Evolutionary conservation across 1,284 basidiomycete species (phyloP), one percentile per base, ranked within the genome.

Genomic region (Ceratobasidium theobromae): DNA sequence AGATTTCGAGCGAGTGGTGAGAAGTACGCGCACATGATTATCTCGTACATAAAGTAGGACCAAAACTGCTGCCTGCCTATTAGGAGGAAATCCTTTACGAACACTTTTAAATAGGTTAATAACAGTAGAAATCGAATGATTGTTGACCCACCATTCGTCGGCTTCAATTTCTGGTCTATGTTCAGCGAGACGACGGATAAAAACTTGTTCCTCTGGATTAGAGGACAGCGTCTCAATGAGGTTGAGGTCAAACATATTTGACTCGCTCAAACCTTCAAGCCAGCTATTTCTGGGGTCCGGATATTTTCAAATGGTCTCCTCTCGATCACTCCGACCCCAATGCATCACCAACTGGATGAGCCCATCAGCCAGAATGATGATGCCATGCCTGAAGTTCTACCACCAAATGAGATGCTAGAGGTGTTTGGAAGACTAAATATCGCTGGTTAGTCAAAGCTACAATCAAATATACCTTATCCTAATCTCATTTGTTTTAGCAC

Each of bases 1-100:
- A 4, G 80, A 77, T 76, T 89, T 91, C 1, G 91, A 89, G 8
- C 92, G 82, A 1, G 91, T 94, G 0, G 92, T 94, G 52, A 95
- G 78, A 16, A 94, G 78, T 1, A 94, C 91, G 6, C 86, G 83
- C 2, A 94, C 77, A 52, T 82, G 75, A 11, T 82, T 86, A 1
- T 79, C 79, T 28, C 81, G 77, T 73, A 93, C 88, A 71, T 86
- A 94, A 0, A 95, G 76, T 4, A 90, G 77, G 2, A 93, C 84
- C 1, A 94, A 80, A 0, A 95, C 91, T 1, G 88, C 89, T 2
- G 87, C 91, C 3, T 18, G 43, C 23, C 45, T 32, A 25, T n/a
- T 60, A 21, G 30, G 1, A 9, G 57, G 57, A 21, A 60, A 60
- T 14, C 55, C 43, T 3, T 1, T 35, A 41, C 55, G 45, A 32